phyloP scores from a whole-genome alignment of 2,329 filamentous ascomycete species.

The Hymenoscyphus albidus region DNA sequence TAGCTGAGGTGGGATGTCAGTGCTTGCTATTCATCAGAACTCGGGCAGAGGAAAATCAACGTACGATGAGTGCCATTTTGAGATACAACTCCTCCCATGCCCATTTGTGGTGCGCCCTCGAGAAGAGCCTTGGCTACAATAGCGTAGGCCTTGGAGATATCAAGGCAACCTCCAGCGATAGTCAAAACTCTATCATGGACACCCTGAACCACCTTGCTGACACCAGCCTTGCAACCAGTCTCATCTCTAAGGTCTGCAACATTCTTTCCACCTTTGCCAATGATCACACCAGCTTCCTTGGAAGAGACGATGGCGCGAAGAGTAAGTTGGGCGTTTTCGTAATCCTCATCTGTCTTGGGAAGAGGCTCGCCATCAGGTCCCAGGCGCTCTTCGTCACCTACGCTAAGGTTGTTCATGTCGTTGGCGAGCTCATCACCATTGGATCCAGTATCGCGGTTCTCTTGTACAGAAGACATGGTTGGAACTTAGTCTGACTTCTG shows the following conservation, averaged over 20 bases:
- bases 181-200: slow-evolving; percentile 97
- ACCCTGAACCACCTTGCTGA: slow-evolving; percentile 97
- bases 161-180: slow-evolving; percentile 84
- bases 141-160: slow-evolving; percentile 87
- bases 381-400: slow-evolving; percentile 58
- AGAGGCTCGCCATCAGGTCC: slow-evolving; percentile 72
- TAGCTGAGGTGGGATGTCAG: slow-evolving; percentile 52
- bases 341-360: slow-evolving; percentile 95
- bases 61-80: slow-evolving; percentile 92
- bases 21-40: not conserved
- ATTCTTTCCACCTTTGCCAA: slow-evolving; percentile 98
- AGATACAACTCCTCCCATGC: slow-evolving; percentile 87
- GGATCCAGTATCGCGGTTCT: slow-evolving; percentile 29
- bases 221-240: slow-evolving; percentile 95
- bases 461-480: slow-evolving; percentile 33
- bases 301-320: slow-evolving; percentile 97
- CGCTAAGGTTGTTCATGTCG: slow-evolving; percentile 60
- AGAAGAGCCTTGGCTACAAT: slow-evolving; percentile 88
- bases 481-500: not conserved
- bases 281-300: slow-evolving; percentile 98
- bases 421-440: slow-evolving; percentile 53
- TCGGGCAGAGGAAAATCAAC: slow-evolving; percentile 36
- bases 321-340: slow-evolving; percentile 86
- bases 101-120: slow-evolving; percentile 90
- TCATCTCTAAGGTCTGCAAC: slow-evolving; percentile 95